These are phyloP conservation scores for Samsoniella hepiali DNA, from an alignment of 2,329 filamentous ascomycete species.

Conservation along the genomic window DNA sequence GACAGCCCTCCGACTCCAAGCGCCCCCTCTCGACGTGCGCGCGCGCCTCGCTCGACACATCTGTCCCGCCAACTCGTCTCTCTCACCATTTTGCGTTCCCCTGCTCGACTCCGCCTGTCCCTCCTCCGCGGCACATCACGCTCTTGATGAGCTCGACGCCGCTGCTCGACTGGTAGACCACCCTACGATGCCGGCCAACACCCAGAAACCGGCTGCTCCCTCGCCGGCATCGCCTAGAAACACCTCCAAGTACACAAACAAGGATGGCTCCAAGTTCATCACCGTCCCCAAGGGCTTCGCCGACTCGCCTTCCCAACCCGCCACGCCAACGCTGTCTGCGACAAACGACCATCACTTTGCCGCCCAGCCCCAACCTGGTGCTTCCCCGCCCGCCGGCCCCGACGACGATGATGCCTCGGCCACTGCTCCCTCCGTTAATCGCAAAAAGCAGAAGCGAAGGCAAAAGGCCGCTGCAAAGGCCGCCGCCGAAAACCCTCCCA, in stretches of 20 bases:
- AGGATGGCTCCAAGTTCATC: conserved; percentile 68
- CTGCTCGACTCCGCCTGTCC: conserved; percentile 9
- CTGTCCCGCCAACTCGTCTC: not conserved
- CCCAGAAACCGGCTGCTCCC: conserved; percentile 47
- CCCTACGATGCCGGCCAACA: conserved; percentile 49
- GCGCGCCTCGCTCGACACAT: not conserved
- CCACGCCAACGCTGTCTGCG: conserved; percentile 45
- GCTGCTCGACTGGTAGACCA: conserved; percentile 32
- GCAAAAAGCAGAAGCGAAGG: conserved; percentile 92
- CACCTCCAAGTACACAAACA: conserved; percentile 63
- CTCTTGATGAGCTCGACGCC: conserved; percentile 39
- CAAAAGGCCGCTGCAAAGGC: conserved; percentile 77
- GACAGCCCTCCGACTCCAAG: conserved; percentile 7
- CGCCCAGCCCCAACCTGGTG: conserved; percentile 25
- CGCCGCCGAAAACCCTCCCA: conserved; percentile 36
- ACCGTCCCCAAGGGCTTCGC: conserved; percentile 57
- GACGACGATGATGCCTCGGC: conserved; percentile 15
- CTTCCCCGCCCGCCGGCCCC: conserved; percentile 3
- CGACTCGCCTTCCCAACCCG: conserved; percentile 50
- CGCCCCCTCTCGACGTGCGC: conserved; percentile 10
- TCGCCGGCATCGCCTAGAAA: conserved; percentile 50
- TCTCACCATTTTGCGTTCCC: not conserved
- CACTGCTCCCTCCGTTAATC: conserved; percentile 60
- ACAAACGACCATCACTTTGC: conserved; percentile 27
- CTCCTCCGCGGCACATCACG: conserved; percentile 20